These are phyloP conservation scores for Imleria badia DNA, from an alignment of 768 basidiomycete genomes.

Conservation along the genomic window DNA sequence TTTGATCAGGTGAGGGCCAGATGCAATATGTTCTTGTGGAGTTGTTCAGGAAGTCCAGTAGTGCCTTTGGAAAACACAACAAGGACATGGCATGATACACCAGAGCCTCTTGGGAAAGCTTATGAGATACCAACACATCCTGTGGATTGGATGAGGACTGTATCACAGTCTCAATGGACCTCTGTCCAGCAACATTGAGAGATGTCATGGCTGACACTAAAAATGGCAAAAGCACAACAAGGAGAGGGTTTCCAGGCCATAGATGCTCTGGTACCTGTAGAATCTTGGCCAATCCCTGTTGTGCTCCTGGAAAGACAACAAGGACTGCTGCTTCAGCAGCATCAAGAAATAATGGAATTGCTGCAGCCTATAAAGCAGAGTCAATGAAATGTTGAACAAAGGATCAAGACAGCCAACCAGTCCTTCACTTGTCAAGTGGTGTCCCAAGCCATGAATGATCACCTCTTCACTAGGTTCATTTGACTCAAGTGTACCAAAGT, in stretches of 20 bases:
- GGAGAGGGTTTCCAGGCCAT: conserved; percentile 12
- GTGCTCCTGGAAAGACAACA: conserved; percentile 50
- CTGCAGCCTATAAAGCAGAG: conserved; percentile 41
- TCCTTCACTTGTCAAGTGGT: conserved; percentile 46
- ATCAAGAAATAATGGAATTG: conserved; percentile 49
- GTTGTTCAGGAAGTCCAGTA: conserved; percentile 47
- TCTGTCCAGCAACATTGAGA: conserved; percentile 16
- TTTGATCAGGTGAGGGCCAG: conserved; percentile 41
- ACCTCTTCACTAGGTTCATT: conserved; percentile 39
- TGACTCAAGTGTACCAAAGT: conserved; percentile 52
- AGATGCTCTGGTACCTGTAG: conserved; percentile 43
- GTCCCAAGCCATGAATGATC: conserved; percentile 40
- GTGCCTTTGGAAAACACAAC: conserved; percentile 46
- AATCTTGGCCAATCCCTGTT: conserved; percentile 33
- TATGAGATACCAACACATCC: background rate
- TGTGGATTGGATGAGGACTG: conserved; percentile 1
- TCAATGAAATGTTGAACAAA: conserved; percentile 3
- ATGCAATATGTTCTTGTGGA: conserved; percentile 44
- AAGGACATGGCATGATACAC: conserved; percentile 30
- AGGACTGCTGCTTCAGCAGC: conserved; percentile 49
- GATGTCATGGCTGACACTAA: conserved; percentile 15
- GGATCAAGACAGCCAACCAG: conserved; percentile 39
- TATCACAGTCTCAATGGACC: conserved; percentile 6
- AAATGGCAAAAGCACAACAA: conserved; percentile 30
- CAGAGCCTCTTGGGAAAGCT: conserved; percentile 9